A percentile compares a stretch with the other conserved stretches of the same genome.
phyloP scores from a whole-genome alignment of 305 asterid species.

The Nicotiana rustica region DNA sequence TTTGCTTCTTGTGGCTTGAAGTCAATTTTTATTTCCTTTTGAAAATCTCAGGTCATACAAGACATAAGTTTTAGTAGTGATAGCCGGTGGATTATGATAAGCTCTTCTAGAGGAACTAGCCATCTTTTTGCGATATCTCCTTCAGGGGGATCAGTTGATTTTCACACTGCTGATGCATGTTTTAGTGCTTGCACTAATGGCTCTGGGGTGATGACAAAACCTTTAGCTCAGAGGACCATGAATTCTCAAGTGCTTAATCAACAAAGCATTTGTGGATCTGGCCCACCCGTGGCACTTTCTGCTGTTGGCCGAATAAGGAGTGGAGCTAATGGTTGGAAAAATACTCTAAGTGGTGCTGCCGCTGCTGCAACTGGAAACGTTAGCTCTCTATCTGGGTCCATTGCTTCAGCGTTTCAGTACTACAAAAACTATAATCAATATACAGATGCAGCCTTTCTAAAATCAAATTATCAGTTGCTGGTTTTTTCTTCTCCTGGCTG shows the following conservation, averaged over 20 bases:
- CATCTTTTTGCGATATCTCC: slow-evolving; percentile 89
- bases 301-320: slow-evolving; percentile 72
- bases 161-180: slow-evolving; percentile 55
- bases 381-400: slow-evolving; percentile 60
- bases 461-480: slow-evolving; percentile 64
- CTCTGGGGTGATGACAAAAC: slow-evolving; percentile 49
- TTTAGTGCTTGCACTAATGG: slow-evolving; percentile 50
- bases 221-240: slow-evolving; percentile 46
- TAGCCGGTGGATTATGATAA: slow-evolving; percentile 83
- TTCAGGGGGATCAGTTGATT: slow-evolving; percentile 63
- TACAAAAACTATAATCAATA: slow-evolving; percentile 51
- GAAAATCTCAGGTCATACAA: slow-evolving; percentile 77
- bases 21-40: slow-evolving; percentile 13
- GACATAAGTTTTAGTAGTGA: slow-evolving; percentile 90
- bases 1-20: slow-evolving; percentile 14
- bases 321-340: slow-evolving; percentile 73
- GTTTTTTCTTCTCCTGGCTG: slow-evolving; percentile 88
- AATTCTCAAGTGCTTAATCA: slow-evolving; percentile 62
- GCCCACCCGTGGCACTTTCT: slow-evolving; percentile 54
- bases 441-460: slow-evolving; percentile 49
- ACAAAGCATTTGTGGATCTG: slow-evolving; percentile 57
- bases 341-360: slow-evolving; percentile 82
- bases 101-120: slow-evolving; percentile 90
- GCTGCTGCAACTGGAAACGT: slow-evolving; percentile 81
- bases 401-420: slow-evolving; percentile 73